These are phyloP conservation scores for Tetrapyrgos nigripes DNA, from an alignment of 1,284 basidiomycete genomes.

Conservation along the genomic window DNA sequence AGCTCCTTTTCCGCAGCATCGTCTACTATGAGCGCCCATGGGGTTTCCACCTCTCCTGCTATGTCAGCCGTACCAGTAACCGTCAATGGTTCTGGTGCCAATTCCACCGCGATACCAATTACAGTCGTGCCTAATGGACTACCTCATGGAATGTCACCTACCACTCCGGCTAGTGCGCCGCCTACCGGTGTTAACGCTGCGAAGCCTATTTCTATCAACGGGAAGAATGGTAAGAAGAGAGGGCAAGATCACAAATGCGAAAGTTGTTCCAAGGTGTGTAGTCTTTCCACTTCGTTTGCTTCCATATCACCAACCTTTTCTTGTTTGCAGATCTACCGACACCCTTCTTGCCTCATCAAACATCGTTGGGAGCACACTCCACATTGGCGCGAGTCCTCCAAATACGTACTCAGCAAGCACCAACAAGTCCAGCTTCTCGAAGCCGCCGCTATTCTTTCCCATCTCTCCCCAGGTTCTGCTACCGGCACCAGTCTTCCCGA, in stretches of 20 bases:
- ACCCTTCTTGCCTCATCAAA: constrained; percentile 94
- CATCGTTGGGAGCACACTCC: constrained; percentile 98
- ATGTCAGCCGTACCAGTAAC: constrained; percentile 10
- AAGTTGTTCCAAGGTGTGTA: constrained; percentile 84
- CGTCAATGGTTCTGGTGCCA: not conserved
- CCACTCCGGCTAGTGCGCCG: not conserved
- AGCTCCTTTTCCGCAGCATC: constrained; percentile 25
- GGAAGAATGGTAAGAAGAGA: constrained; percentile 68
- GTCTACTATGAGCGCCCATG: constrained; percentile 5
- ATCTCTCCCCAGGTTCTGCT: constrained; percentile 70
- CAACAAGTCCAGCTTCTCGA: constrained; percentile 98
- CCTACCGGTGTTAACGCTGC: constrained; percentile 11
- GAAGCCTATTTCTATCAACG: constrained; percentile 47
- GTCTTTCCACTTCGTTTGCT: not conserved
- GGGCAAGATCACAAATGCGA: constrained; percentile 92
- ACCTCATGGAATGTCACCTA: not conserved
- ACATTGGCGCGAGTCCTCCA: constrained; percentile 96
- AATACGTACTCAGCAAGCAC: constrained; percentile 94
- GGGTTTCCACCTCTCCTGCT: constrained; percentile 10
- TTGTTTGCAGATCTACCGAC: constrained; percentile 80
- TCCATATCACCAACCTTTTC: constrained; percentile 18
- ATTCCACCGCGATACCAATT: not conserved
- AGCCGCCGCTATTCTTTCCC: constrained; percentile 95
- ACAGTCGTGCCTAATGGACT: not conserved
- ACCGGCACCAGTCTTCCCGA: constrained; percentile 86